These are phyloP conservation scores for Suillus variegatus DNA, from an alignment of 768 basidiomycete genomes.

Conservation along the genomic window DNA sequence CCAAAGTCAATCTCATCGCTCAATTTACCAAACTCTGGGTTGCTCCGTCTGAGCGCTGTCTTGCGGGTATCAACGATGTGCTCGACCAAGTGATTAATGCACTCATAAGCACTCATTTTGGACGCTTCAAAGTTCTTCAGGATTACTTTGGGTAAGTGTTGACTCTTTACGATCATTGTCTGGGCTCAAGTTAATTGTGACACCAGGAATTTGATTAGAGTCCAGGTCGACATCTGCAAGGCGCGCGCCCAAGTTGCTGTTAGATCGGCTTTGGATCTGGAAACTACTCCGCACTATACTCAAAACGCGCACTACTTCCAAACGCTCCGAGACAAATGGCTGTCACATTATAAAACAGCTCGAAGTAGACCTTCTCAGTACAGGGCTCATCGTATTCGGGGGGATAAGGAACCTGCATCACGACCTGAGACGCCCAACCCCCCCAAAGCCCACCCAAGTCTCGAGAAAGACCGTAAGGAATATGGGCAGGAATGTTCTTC, in stretches of 20 bases:
- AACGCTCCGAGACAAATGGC: conserved; percentile 26
- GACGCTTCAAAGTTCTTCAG: conserved; percentile 39
- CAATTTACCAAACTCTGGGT: conserved; percentile 39
- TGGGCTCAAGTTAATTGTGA: neutral
- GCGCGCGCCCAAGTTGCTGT: conserved; percentile 26
- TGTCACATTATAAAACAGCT: conserved; percentile 22
- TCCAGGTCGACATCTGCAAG: conserved; percentile 32
- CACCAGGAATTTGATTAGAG: conserved; percentile 27
- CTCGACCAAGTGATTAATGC: conserved; percentile 31
- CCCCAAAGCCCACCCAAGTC: no score
- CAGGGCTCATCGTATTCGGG: conserved; percentile 43
- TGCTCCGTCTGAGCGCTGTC: conserved; percentile 35
- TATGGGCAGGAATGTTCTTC: no score
- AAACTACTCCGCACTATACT: conserved; percentile 41
- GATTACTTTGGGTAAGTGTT: conserved; percentile 36
- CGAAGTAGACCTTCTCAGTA: conserved; percentile 7
- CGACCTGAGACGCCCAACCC: conserved; percentile 51
- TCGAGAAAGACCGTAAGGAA: neutral
- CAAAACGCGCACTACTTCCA: conserved; percentile 30
- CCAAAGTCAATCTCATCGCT: conserved; percentile 39
- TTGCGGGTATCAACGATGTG: conserved; percentile 32
- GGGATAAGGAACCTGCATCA: conserved; percentile 32
- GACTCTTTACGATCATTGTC: neutral
- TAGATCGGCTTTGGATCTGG: conserved; percentile 37
- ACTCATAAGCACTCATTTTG: conserved; percentile 38